Evolutionary conservation across 768 basidiomycete genomes (phyloP), one percentile per base, ranked within the genome.

Genomic region (Boletus pseudopeckii): DNA sequence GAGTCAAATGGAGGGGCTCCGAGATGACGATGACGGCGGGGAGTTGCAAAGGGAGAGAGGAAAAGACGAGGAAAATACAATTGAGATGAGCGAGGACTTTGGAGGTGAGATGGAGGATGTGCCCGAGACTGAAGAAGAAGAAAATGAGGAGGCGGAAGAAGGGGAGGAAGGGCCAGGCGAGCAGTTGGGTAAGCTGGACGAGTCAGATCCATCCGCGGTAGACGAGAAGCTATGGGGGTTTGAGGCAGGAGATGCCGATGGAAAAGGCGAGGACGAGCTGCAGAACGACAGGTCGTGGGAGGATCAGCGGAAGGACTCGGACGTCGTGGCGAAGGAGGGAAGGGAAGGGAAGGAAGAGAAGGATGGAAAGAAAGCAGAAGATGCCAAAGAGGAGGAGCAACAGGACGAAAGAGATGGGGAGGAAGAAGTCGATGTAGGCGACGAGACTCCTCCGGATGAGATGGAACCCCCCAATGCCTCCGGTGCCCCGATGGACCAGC

Each of bases 201-300:
- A 84, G 2, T 75, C 80, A 17, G 96, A 98, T 72, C 88, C 91
- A 9, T 78, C 83, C 24, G 85, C 86, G 0, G 81, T 97, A 14
- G 96, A 98, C 65, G 96, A 99, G 74, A 98, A 98, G 74, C 76
- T 99, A 60, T 98, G 97, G 96, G 93, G 90, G 18, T 90, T 94
- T 57, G 88, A 96, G 61, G 70, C 76, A 45, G 81, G 81, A 11
- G 78, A 82, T 5, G 76, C 80, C 24, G 77, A 83, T n/a, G 44
- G 50, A 46, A 65, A 77, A 15, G 72, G 78, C 18, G 69, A 76
- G n/a, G 71, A 82, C 44, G 82, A 84, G 65, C 73, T 79, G 22
- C 74, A 83, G 51, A 73, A 88, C 57, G 84, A 90, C 57, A 80
- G 77, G 60, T 83, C 84, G 37, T 73, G 75, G 49, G 70, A 77